phyloP scores from a whole-genome alignment of 2,329 filamentous ascomycete genomes.

The Cercospora sp. region DNA sequence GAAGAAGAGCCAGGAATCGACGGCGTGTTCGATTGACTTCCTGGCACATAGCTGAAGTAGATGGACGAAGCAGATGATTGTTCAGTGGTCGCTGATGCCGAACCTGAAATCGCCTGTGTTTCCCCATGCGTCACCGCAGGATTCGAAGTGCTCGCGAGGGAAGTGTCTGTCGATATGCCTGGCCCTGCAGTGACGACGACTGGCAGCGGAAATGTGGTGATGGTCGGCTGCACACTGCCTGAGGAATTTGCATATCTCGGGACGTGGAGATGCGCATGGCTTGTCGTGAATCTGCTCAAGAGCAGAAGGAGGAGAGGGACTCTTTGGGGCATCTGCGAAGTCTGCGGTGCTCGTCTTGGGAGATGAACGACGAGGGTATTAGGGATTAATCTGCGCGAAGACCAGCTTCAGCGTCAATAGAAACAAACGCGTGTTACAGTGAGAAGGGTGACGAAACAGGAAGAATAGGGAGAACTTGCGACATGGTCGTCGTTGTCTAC shows the following conservation, averaged over 20 bases:
- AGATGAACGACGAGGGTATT: not conserved
- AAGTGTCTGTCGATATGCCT: not conserved
- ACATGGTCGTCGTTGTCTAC: not conserved
- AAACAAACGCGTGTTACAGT: constrained; percentile 17
- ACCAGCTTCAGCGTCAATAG: constrained; percentile 32
- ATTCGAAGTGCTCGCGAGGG: not conserved
- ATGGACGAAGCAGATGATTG: not conserved
- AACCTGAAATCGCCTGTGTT: not conserved
- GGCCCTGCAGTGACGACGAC: not conserved
- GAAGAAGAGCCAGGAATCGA: not conserved
- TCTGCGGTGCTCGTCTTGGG: not conserved
- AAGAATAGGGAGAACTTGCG: not conserved
- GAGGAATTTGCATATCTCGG: constrained; percentile 17
- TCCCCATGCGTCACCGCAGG: not conserved
- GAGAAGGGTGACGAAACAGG: constrained; percentile 14
- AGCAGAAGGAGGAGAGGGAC: constrained; percentile 20
- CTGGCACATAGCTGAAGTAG: constrained; percentile 16
- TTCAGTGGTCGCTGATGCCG: not conserved
- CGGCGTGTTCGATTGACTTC: not conserved
- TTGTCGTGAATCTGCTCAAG: constrained; percentile 7
- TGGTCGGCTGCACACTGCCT: not conserved
- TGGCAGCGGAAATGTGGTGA: not conserved
- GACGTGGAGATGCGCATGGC: constrained; percentile 20
- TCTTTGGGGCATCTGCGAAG: constrained; percentile 17
- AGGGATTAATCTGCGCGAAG: constrained; percentile 29